Evolutionary conservation across 208 protist genomes (phyloP), one percentile per base, ranked within the genome.

Genomic region (Leishmania braziliensis): DNA sequence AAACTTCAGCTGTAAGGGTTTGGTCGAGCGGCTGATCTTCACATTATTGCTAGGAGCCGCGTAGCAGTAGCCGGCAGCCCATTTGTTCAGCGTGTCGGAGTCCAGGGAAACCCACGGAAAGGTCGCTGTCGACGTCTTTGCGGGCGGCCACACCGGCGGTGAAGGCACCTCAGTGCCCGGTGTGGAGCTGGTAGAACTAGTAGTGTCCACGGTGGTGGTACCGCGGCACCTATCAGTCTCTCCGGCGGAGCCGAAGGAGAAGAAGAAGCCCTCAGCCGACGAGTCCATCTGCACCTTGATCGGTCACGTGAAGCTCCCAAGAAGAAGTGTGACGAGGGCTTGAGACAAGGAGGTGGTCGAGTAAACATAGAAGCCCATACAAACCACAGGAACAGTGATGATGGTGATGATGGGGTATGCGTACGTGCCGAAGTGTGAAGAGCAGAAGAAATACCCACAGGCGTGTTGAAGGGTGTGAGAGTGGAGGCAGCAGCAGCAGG

Each of bases 81-180:
- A 86, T 56, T 68, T 33, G 0, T 72, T 26, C 62, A 84, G 58
- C 20, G 51, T 68, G 16, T 26, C 69, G 3, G 81, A 36, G 36
- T 79, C 62, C 23, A 83, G 56, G 3, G 48, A 6, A 14, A 84
- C 66, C 84, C 84, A 87, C 18, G 84, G 84, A 39, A 87, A 87
- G n/a, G 18, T 39, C 50, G 80, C 53, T 26, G 62, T 82, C 46
- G 74, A 80, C 12, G 46, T 79, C 12, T 77, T 72, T 5, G 84
- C 53, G 26, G 80, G 75, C 16, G 75, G 80, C 80, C 78, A 83
- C 68, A 63, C 18, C 8, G 81, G 54, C 20, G 71, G 56, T 4
- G 69, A 56, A 43, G 54, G 29, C 20, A 33, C 71, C 26, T 14
- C 81, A 5, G 36, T 60, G 51, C 14, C n/a, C 16, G 39, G 16